Percentiles rank a stretch among this genome's conserved stretches.
Evolutionary conservation across 2,329 filamentous ascomycete genomes (phyloP).

Genomic region (Tolypocladium sp.): DNA sequence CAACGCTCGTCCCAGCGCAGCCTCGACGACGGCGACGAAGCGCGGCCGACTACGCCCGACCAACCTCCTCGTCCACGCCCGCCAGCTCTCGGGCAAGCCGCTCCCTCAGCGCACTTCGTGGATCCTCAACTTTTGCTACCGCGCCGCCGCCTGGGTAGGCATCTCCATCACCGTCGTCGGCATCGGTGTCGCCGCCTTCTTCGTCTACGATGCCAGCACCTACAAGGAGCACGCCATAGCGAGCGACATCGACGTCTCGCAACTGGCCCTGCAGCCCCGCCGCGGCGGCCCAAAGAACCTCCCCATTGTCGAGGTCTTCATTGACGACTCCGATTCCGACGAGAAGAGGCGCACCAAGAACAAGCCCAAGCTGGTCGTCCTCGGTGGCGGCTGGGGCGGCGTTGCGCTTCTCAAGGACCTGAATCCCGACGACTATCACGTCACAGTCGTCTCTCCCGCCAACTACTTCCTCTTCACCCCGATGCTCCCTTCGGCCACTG

Average conservation of each 20-base stretch:
- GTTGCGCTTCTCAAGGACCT: conserved; percentile 86
- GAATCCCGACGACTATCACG: conserved; percentile 85
- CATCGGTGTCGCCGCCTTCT: conserved; percentile 69
- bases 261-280: conserved; percentile 70
- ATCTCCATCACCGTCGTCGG: conserved; percentile 65
- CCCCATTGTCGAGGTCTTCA: conserved; percentile 76
- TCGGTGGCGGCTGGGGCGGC: conserved; percentile 92
- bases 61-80: neutral
- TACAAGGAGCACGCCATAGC: conserved; percentile 64
- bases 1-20: neutral
- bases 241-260: conserved; percentile 73
- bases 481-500: conserved; percentile 94
- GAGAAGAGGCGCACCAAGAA: conserved; percentile 63
- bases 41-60: neutral
- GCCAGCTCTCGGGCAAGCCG: conserved; percentile 40
- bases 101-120: conserved; percentile 38
- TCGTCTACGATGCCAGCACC: conserved; percentile 86
- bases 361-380: conserved; percentile 85
- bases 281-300: conserved; percentile 90
- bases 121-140: conserved; percentile 52
- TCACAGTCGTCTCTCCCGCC: conserved; percentile 86
- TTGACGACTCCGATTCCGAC: conserved; percentile 79
- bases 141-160: conserved; percentile 54
- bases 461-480: conserved; percentile 98
- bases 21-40: neutral